A percentile compares a stretch with the other conserved stretches of the same genome.
These are phyloP conservation scores for Aspergillus sp. DNA, from an alignment of 2,329 filamentous ascomycete species.

Conservation along the genomic window DNA sequence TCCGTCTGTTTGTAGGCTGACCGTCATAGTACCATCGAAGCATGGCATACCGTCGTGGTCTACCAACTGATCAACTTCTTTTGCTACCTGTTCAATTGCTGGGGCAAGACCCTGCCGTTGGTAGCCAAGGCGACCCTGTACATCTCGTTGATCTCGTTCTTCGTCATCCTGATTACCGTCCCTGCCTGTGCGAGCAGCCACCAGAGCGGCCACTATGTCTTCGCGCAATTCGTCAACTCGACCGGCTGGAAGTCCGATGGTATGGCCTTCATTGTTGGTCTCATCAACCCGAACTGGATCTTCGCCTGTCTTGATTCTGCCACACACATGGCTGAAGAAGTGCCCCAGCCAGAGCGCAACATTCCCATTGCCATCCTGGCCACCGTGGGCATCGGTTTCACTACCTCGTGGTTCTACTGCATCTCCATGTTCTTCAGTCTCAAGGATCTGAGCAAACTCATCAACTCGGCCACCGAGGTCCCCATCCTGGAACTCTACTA, in stretches of 20 bases:
- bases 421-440: slow-evolving; percentile 47
- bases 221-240: slow-evolving; percentile 47
- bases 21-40: slow-evolving; percentile 21
- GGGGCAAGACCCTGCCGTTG: slow-evolving; percentile 28
- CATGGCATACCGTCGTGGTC: slow-evolving; percentile 36
- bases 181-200: slow-evolving; percentile 41
- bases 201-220: slow-evolving; percentile 45
- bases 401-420: slow-evolving; percentile 43
- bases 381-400: slow-evolving; percentile 38
- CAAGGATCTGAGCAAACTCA: slow-evolving; percentile 36
- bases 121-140: slow-evolving; percentile 42
- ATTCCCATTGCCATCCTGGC: slow-evolving; percentile 48
- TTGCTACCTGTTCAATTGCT: slow-evolving; percentile 45
- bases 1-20: slow-evolving; percentile 4
- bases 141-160: slow-evolving; percentile 42
- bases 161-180: slow-evolving; percentile 44
- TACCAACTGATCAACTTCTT: slow-evolving; percentile 45
- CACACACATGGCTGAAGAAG: slow-evolving; percentile 48
- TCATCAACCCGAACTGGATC: slow-evolving; percentile 48
- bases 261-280: slow-evolving; percentile 48
- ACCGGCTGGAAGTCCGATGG: slow-evolving; percentile 45
- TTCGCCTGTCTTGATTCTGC: slow-evolving; percentile 48
- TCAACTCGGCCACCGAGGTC: slow-evolving; percentile 37
- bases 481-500: slow-evolving; percentile 46
- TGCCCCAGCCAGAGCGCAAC: slow-evolving; percentile 42